These are phyloP conservation scores for Wallacemonas rigidus DNA, from an alignment of 208 protist species.

Conservation along the genomic window DNA sequence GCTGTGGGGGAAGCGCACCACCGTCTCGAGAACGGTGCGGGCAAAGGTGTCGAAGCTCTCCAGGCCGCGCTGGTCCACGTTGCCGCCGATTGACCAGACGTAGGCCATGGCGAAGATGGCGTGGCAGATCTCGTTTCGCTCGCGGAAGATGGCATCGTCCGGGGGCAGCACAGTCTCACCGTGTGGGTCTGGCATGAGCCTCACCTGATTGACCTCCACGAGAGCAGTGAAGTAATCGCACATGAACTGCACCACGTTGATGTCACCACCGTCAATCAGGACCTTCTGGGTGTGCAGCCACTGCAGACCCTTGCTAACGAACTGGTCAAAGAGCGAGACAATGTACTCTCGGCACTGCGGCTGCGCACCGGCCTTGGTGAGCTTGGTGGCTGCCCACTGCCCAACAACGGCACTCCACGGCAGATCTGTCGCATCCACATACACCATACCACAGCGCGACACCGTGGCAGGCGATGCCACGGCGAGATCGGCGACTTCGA, in stretches of 20 bases:
- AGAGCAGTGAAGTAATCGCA: constrained; percentile 93
- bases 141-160: constrained; percentile 75
- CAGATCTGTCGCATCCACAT: constrained; percentile 92
- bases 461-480: constrained; percentile 98
- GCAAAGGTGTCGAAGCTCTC: constrained; percentile 93
- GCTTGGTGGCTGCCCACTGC: constrained; percentile 89
- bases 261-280: constrained; percentile 89
- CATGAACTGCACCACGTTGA: constrained; percentile 93
- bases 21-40: constrained; percentile 80
- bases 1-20: constrained; percentile 84
- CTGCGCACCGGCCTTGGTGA: constrained; percentile 51
- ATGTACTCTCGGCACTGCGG: constrained; percentile 84
- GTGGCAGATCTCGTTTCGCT: constrained; percentile 90
- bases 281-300: constrained; percentile 85
- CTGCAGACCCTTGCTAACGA: constrained; percentile 84
- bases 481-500: constrained; percentile 97
- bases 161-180: constrained; percentile 45
- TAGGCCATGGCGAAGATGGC: constrained; percentile 94
- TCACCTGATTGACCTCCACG: constrained; percentile 70
- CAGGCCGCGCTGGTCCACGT: constrained; percentile 85
- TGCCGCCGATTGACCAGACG: constrained; percentile 97
- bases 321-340: constrained; percentile 86
- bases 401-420: constrained; percentile 92
- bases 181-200: constrained; percentile 69
- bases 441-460: constrained; percentile 98